Conservation (phyloP, 306 rosid species). For the Aeschynomene evenia region DNA sequence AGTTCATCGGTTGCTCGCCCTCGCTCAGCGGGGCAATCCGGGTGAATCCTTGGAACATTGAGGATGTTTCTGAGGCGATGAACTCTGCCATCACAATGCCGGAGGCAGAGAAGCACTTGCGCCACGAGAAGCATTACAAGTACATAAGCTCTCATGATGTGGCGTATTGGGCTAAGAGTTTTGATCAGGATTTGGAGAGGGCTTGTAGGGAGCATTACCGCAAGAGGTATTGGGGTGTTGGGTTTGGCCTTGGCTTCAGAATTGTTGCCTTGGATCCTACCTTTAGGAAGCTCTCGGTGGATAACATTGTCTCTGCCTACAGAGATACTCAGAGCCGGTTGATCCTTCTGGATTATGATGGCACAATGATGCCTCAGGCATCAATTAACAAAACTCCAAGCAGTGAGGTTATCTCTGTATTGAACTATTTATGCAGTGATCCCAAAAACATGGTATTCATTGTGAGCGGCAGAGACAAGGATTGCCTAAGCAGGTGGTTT, state of each 20-base stretch:
- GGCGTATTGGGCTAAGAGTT: conserved; percentile 68
- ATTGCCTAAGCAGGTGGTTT: conserved; percentile 62
- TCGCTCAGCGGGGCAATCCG: conserved; percentile 77
- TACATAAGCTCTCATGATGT: conserved; percentile 77
- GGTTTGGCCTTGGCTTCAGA: conserved; percentile 59
- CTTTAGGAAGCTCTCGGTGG: conserved; percentile 55
- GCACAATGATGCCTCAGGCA: conserved; percentile 61
- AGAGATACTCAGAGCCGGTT: conserved; percentile 45
- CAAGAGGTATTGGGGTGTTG: conserved; percentile 60
- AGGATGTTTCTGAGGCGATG: conserved; percentile 62
- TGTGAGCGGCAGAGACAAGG: conserved; percentile 73
- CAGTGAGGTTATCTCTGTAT: conserved; percentile 46
- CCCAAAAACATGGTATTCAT: conserved; percentile 65
- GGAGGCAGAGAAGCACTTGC: conserved; percentile 49
- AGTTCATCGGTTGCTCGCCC: conserved; percentile 80
- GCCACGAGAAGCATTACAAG: conserved; percentile 78
- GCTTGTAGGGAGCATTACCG: conserved; percentile 54
- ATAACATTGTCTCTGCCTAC: conserved; percentile 39
- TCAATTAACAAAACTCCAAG: conserved; percentile 53
- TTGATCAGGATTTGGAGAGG: conserved; percentile 71
- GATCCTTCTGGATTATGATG: conserved; percentile 79
- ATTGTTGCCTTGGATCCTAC: conserved; percentile 61
- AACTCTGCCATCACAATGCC: conserved; percentile 46
- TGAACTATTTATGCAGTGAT: conserved; percentile 60
- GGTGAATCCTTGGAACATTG: conserved; percentile 75